phyloP scores from a whole-genome alignment of 345 rosid genomes.

The Boechera stricta region DNA sequence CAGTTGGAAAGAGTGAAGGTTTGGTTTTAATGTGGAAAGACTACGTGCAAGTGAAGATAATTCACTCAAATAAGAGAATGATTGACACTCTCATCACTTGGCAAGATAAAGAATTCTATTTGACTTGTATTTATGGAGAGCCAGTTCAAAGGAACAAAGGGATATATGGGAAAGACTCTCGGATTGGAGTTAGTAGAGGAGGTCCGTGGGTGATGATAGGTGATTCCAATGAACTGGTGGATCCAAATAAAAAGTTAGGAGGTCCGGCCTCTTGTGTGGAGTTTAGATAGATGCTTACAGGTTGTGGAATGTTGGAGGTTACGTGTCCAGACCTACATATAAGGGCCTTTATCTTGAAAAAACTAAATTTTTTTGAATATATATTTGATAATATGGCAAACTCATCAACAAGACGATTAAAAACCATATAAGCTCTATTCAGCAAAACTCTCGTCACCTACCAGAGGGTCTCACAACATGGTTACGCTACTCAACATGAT shows the following conservation, averaged over 20 bases:
- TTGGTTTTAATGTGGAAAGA: background rate
- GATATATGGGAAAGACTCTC: background rate
- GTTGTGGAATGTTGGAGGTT: background rate
- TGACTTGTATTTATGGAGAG: background rate
- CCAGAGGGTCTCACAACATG: too few species aligned
- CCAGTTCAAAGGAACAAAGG: background rate
- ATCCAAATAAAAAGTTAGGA: background rate
- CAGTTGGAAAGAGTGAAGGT: background rate
- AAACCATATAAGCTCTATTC: too few species aligned
- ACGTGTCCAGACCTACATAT: too few species aligned
- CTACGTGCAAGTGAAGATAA: accelerated
- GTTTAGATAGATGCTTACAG: background rate
- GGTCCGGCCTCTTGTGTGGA: background rate
- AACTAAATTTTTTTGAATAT: too few species aligned
- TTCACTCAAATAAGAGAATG: background rate
- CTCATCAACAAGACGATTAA: too few species aligned
- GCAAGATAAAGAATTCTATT: background rate
- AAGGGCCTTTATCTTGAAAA: too few species aligned
- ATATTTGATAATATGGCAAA: too few species aligned
- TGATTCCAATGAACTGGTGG: background rate
- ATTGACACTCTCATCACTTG: background rate
- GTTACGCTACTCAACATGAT: too few species aligned
- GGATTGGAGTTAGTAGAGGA: accelerated
- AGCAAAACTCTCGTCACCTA: too few species aligned
- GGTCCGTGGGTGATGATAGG: background rate